Percentiles rank a stretch among this genome's conserved stretches.
Evolutionary conservation across 139 green algal species (phyloP).

Genomic region (Chlamydomonas incerta): DNA sequence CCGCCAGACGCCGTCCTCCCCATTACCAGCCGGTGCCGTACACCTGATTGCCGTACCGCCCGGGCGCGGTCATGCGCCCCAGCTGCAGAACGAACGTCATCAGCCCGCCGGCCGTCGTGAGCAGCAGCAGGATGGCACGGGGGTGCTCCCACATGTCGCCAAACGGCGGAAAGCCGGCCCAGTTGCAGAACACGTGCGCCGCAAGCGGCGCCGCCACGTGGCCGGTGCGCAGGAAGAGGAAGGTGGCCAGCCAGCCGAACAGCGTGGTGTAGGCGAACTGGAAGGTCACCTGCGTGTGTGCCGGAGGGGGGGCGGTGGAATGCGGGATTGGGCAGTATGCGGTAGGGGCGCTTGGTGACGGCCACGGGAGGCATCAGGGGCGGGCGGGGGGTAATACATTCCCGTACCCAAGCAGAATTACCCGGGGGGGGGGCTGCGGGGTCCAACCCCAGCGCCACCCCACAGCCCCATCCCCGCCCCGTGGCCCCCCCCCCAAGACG

Average conservation of each 20-base stretch:
- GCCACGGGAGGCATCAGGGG: no score
- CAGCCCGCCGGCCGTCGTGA: conserved; percentile 14
- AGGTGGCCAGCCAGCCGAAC: conserved; percentile 82
- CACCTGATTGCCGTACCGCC: background rate
- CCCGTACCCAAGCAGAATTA: no score
- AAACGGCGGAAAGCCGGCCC: conserved; percentile 77
- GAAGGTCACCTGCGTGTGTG: conserved; percentile 55
- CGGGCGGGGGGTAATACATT: no score
- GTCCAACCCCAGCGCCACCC: no score
- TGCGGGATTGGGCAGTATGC: no score
- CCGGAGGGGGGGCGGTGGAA: background rate
- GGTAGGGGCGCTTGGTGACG: background rate
- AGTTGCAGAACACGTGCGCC: conserved; percentile 82
- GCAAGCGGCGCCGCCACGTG: conserved; percentile 56
- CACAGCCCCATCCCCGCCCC: no score
- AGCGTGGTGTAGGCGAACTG: conserved; percentile 80
- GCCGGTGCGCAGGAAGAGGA: conserved; percentile 68
- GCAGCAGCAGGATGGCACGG: background rate
- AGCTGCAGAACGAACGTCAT: conserved; percentile 9
- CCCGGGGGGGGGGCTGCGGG: no score
- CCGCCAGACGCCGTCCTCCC: no score
- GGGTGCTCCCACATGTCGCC: conserved; percentile 40
- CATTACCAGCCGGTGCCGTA: background rate
- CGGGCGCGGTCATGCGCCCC: conserved; percentile 7
- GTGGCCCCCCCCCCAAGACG: no score